A percentile compares a stretch with the other conserved stretches of the same genome.
phyloP scores from a whole-genome alignment of 2,329 filamentous ascomycete genomes.

The Sporothrix schenckii region DNA sequence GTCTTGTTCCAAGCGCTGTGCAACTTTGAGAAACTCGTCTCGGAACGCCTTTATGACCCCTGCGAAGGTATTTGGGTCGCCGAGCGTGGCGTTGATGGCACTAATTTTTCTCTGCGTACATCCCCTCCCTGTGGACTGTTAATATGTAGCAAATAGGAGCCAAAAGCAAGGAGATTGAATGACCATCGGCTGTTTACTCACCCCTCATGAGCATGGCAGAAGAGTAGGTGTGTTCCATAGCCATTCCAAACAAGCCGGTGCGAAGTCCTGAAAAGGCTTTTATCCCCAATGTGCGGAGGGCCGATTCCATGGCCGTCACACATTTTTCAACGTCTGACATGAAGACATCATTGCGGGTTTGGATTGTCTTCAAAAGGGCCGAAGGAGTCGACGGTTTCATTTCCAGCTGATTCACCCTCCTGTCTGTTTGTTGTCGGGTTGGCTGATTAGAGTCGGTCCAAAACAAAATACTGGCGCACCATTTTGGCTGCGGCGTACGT shows the following conservation, averaged over 20 bases:
- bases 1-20: neutral
- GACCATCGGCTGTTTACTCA: neutral
- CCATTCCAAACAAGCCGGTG: neutral
- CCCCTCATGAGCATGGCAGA: neutral
- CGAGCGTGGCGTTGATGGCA: neutral
- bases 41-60: neutral
- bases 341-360: neutral
- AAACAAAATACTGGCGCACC: neutral
- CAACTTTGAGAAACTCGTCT: neutral
- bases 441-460: neutral
- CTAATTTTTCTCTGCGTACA: neutral
- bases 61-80: neutral
- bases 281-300: neutral
- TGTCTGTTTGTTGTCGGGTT: neutral
- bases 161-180: neutral
- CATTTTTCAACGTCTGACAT: neutral
- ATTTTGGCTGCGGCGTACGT: neutral
- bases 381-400: neutral
- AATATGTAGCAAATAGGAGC: neutral
- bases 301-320: neutral
- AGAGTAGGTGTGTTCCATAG: conserved; percentile 11
- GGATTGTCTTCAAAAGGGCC: conserved; percentile 3
- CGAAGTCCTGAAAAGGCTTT: neutral
- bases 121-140: neutral
- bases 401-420: neutral